These are phyloP conservation scores for Leavenworthia alabamica DNA, from an alignment of 345 rosid species.

Conservation along the genomic window DNA sequence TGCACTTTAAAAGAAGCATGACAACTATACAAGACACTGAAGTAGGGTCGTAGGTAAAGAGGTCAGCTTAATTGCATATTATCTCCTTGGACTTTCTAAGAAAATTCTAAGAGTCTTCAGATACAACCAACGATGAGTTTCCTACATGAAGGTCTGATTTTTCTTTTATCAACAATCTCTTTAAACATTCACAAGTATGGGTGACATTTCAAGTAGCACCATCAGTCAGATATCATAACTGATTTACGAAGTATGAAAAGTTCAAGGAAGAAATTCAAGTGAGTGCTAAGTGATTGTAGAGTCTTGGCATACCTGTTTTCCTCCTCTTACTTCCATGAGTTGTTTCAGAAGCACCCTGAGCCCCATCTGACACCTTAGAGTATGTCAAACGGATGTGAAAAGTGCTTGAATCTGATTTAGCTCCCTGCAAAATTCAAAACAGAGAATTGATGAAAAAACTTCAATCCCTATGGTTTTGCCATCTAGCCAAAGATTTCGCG, in stretches of 20 bases:
- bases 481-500: neutral
- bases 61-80: neutral
- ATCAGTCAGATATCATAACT: slow-evolving; percentile 4
- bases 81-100: neutral
- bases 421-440: slow-evolving; percentile 59
- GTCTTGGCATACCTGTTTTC: slow-evolving; percentile 46
- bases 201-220: neutral
- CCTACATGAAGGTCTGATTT: neutral
- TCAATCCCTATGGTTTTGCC: neutral
- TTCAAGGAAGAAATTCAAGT: neutral
- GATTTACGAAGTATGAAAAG: neutral
- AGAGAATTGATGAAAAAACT: slow-evolving; percentile 1
- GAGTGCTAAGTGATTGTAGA: neutral
- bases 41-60: neutral
- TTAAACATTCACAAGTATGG: neutral
- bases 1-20: neutral
- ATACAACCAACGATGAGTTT: neutral
- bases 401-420: slow-evolving; percentile 49
- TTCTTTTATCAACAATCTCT: neutral
- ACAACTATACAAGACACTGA: no score
- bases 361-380: slow-evolving; percentile 33
- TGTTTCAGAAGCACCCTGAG: slow-evolving; percentile 26
- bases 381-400: slow-evolving; percentile 68
- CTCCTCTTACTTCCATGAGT: slow-evolving; percentile 52
- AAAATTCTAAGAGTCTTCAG: neutral